These are phyloP conservation scores for Cutaneotrichosporon sp. DNA, from an alignment of 1,284 basidiomycete species.

Conservation along the genomic window DNA sequence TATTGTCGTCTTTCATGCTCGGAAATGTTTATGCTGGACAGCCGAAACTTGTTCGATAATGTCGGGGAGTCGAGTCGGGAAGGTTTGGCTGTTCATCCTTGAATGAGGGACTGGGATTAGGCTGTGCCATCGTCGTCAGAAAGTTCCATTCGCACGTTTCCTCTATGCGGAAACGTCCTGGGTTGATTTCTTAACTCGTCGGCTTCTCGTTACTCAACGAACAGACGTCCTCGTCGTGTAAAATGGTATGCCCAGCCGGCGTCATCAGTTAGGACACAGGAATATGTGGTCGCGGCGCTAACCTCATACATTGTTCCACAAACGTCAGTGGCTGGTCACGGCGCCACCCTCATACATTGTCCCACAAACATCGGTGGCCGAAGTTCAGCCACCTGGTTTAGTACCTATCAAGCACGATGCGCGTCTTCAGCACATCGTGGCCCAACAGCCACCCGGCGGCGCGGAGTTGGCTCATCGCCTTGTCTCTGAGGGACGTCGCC, in stretches of 20 bases:
- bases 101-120: not conserved
- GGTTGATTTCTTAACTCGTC: slow-evolving; percentile 1
- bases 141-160: slow-evolving; percentile 2
- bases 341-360: not conserved
- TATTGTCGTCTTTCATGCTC: no score
- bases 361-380: no score
- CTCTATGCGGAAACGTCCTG: not conserved
- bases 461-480: not conserved
- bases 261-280: not conserved
- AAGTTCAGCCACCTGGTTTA: not conserved
- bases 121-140: not conserved
- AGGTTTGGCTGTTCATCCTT: no score
- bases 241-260: no score
- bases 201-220: not conserved
- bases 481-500: slow-evolving; percentile 4
- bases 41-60: no score
- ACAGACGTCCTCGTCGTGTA: no score
- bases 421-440: slow-evolving; percentile 9
- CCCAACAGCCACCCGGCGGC: slow-evolving; percentile 3
- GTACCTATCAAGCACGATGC: slow-evolving; percentile 5
- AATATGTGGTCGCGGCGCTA: no score
- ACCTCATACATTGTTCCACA: not conserved
- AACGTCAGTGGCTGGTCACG: no score
- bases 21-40: no score
- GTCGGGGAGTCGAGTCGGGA: not conserved